Conservation (phyloP, 345 rosid genomes). For the Psidium friedrichsthalianum region DNA sequence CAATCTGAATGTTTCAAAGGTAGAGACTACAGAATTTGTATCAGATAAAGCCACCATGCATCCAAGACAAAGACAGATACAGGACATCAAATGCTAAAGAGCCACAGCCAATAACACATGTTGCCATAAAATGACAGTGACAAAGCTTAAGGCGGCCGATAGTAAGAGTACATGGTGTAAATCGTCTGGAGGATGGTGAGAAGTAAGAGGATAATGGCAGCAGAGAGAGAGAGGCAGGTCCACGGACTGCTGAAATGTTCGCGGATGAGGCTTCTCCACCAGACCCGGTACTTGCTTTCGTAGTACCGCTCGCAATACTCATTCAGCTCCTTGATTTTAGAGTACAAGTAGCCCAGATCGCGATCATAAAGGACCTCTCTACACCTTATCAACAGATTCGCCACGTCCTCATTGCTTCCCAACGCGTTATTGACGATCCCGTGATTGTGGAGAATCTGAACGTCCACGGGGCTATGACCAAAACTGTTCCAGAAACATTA, state of each 20-base stretch:
- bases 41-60: too few relatives aligned
- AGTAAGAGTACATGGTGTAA: not conserved
- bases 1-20: too few relatives aligned
- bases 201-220: not conserved
- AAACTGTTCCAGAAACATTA: slow-evolving; percentile 4
- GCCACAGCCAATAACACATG: not conserved
- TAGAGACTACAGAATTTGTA: too few relatives aligned
- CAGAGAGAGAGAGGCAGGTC: slow-evolving; percentile 3
- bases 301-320: not conserved
- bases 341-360: not conserved
- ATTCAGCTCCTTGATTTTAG: not conserved
- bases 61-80: too few relatives aligned
- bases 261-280: slow-evolving; percentile 1
- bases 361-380: not conserved
- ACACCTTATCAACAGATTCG: not conserved
- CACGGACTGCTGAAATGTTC: slow-evolving; percentile 4
- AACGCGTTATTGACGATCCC: slow-evolving; percentile 1
- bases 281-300: not conserved
- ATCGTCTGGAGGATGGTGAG: slow-evolving; percentile 1
- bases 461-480: not conserved
- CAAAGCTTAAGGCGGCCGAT: not conserved
- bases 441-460: not conserved
- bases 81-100: not conserved
- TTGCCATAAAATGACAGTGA: not conserved
- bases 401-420: not conserved